A percentile compares a stretch with the other conserved stretches of the same genome.
Conservation (phyloP, 768 basidiomycete species). For the Chalciporus chontae region DNA sequence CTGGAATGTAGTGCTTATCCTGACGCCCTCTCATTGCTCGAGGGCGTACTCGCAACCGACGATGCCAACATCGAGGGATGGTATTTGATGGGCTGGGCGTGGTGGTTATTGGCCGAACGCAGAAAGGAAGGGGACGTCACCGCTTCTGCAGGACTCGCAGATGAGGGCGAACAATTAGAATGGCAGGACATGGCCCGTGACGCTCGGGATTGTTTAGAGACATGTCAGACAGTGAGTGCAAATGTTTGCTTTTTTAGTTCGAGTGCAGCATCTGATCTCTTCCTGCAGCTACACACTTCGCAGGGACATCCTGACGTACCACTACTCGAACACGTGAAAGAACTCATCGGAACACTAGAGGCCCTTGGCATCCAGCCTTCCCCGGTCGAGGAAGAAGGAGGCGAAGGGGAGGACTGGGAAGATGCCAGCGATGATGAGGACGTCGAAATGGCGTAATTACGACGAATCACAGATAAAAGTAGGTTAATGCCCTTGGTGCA, state of each 20-base stretch:
- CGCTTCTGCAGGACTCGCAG: constrained; percentile 33
- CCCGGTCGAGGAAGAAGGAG: constrained; percentile 48
- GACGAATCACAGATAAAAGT: constrained; percentile 7
- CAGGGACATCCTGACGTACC: constrained; percentile 76
- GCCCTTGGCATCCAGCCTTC: constrained; percentile 62
- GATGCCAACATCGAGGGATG: constrained; percentile 88
- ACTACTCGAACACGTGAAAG: constrained; percentile 69
- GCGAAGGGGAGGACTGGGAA: constrained; percentile 50
- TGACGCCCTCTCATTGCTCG: constrained; percentile 70
- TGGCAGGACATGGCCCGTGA: constrained; percentile 81
- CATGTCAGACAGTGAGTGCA: constrained; percentile 68
- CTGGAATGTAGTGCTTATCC: constrained; percentile 71
- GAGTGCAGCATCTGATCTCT: neutral
- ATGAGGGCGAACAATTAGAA: constrained; percentile 41
- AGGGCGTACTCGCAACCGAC: constrained; percentile 76
- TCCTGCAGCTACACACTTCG: constrained; percentile 57
- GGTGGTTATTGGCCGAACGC: constrained; percentile 77
- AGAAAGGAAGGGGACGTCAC: constrained; percentile 52
- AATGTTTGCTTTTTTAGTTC: neutral
- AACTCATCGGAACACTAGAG: constrained; percentile 68
- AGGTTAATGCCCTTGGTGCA: neutral
- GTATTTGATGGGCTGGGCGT: constrained; percentile 95
- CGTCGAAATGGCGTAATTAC: constrained; percentile 49
- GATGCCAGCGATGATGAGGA: constrained; percentile 56
- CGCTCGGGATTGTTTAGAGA: constrained; percentile 76